Conservation (phyloP, 495 filamentous ascomycete genomes). For the Penicillium chermesinum region DNA sequence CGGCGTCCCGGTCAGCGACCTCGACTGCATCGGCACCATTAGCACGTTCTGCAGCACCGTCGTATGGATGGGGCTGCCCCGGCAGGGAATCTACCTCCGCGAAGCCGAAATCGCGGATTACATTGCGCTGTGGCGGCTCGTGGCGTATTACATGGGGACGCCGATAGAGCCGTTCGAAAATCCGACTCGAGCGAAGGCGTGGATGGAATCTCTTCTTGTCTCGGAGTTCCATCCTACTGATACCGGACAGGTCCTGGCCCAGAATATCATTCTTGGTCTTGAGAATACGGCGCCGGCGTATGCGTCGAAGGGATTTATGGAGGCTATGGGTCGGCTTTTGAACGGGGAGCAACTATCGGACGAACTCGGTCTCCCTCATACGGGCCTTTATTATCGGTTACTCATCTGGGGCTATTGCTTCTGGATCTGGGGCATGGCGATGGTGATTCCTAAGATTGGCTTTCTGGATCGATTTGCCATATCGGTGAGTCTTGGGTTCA, state of each 20-base stretch:
- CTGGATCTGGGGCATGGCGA: slow-evolving; percentile 54
- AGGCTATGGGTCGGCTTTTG: slow-evolving; percentile 62
- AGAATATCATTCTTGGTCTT: slow-evolving; percentile 68
- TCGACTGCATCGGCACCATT: slow-evolving; percentile 69
- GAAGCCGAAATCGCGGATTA: slow-evolving; percentile 64
- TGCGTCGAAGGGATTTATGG: slow-evolving; percentile 56
- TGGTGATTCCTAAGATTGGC: slow-evolving; percentile 49
- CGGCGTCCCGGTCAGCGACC: slow-evolving; percentile 69
- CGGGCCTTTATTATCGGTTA: slow-evolving; percentile 51
- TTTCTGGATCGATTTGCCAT: slow-evolving; percentile 57
- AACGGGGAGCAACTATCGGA: slow-evolving; percentile 60
- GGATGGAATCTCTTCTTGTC: slow-evolving; percentile 61
- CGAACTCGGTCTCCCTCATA: slow-evolving; percentile 52
- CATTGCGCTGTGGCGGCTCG: slow-evolving; percentile 69
- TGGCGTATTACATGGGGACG: slow-evolving; percentile 66
- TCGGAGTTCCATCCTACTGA: slow-evolving; percentile 60
- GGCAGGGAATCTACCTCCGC: slow-evolving; percentile 63
- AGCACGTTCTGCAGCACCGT: slow-evolving; percentile 60
- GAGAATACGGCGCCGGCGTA: slow-evolving; percentile 58
- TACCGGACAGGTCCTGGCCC: slow-evolving; percentile 57
- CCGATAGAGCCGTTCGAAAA: slow-evolving; percentile 54
- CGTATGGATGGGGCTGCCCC: slow-evolving; percentile 63
- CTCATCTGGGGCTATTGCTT: slow-evolving; percentile 65
- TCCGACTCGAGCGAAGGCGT: slow-evolving; percentile 47
- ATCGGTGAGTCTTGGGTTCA: slow-evolving; percentile 24